A percentile compares a stretch with the other conserved stretches of the same genome.
Evolutionary conservation across 2,329 filamentous ascomycete species (phyloP).

Genomic region (Fusarium annulatum): DNA sequence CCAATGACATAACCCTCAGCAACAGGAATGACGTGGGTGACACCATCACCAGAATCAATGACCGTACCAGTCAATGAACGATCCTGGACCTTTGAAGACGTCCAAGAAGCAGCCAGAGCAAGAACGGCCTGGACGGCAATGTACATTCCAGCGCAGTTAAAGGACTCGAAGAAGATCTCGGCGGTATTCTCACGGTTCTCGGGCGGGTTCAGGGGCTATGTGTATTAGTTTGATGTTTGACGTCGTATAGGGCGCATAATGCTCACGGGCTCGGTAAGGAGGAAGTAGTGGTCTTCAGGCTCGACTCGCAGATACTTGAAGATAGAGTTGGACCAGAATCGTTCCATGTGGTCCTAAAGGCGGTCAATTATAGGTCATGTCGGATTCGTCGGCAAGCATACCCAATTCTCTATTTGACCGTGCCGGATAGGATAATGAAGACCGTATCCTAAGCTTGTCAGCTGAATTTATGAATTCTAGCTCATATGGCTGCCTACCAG

Average conservation of each 20-base stretch:
- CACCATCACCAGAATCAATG: slow-evolving; percentile 98
- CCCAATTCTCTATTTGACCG: slow-evolving; percentile 99
- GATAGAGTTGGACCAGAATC: slow-evolving; percentile 99
- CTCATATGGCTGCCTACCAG: slow-evolving; percentile 65
- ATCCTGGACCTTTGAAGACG: slow-evolving; percentile 96
- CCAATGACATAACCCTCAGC: slow-evolving; percentile 99
- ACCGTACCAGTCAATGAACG: slow-evolving; percentile 96
- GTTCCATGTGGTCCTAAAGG: slow-evolving; percentile 93
- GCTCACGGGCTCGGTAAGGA: slow-evolving; percentile 93
- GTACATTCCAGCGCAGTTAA: slow-evolving; percentile 98
- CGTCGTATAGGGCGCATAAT: slow-evolving; percentile 12
- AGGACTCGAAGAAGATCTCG: slow-evolving; percentile 99
- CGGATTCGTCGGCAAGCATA: slow-evolving; percentile 55
- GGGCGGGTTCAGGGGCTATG: slow-evolving; percentile 91
- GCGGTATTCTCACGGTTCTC: slow-evolving; percentile 99
- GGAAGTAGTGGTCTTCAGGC: slow-evolving; percentile 98
- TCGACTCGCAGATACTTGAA: slow-evolving; percentile 99
- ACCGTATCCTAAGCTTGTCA: slow-evolving; percentile 76
- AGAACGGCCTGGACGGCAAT: slow-evolving; percentile 98
- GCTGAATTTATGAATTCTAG: slow-evolving; percentile 12
- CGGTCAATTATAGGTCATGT: slow-evolving; percentile 42
- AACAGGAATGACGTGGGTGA: slow-evolving; percentile 98
- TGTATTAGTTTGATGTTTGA: slow-evolving; percentile 20
- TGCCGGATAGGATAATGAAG: slow-evolving; percentile 98
- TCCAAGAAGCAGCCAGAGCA: slow-evolving; percentile 97